These are phyloP conservation scores for Aspergillus piperis DNA, from an alignment of 2,329 filamentous ascomycete genomes.

Conservation along the genomic window DNA sequence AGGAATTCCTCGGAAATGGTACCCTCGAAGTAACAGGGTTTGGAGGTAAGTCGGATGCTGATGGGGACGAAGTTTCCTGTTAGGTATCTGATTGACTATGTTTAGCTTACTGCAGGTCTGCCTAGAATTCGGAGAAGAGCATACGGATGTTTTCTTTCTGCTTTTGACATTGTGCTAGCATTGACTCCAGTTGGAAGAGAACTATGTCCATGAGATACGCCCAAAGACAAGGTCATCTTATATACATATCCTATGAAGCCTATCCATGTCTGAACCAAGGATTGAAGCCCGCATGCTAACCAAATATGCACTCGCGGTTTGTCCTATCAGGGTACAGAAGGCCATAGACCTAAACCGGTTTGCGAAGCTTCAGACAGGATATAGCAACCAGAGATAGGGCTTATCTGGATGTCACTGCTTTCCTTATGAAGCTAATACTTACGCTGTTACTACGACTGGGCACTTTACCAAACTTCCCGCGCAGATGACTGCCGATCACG, in stretches of 20 bases:
- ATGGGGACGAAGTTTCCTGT: slow-evolving; percentile 71
- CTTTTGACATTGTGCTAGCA: not conserved
- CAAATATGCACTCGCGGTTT: no score
- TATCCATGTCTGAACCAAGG: not conserved
- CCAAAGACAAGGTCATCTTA: not conserved
- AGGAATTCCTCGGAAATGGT: slow-evolving; percentile 64
- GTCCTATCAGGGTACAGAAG: no score
- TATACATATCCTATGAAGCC: not conserved
- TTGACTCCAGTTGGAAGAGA: not conserved
- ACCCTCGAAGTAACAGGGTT: slow-evolving; percentile 58
- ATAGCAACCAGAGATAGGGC: no score
- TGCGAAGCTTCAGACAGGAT: no score
- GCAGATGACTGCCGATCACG: no score
- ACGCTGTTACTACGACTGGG: no score
- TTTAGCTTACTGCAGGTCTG: not conserved
- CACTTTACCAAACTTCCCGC: no score
- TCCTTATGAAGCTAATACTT: no score
- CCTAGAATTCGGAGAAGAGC: not conserved
- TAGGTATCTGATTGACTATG: slow-evolving; percentile 53
- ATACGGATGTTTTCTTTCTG: not conserved
- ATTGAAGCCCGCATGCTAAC: no score
- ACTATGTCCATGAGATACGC: not conserved
- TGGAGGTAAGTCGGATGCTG: slow-evolving; percentile 54
- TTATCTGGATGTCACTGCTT: no score
- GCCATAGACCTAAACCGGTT: no score